Conservation (phyloP, 2,329 filamentous ascomycete species). For the Tolypocladium endophyticum region DNA sequence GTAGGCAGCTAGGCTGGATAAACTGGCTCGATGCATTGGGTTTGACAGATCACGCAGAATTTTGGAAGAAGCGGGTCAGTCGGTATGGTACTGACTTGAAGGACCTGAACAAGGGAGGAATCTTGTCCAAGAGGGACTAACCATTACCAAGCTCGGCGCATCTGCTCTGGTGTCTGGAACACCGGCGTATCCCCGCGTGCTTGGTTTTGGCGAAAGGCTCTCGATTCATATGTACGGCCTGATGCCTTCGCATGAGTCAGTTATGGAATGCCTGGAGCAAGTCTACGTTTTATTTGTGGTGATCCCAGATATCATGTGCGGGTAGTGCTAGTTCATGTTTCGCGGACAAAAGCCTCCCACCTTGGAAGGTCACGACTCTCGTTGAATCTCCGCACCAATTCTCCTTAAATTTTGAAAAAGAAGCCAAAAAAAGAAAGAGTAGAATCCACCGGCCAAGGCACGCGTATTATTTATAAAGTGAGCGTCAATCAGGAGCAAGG, state of each 20-base stretch:
- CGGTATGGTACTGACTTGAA: slow-evolving; percentile 7
- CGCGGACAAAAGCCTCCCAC: no score
- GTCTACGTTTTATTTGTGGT: no score
- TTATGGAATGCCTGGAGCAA: no score
- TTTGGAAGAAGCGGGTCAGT: slow-evolving; percentile 7
- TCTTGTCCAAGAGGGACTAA: slow-evolving; percentile 4
- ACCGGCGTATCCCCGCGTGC: neutral
- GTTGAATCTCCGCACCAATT: no score
- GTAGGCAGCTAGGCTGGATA: slow-evolving; percentile 8
- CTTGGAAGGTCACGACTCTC: no score
- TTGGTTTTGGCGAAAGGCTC: neutral
- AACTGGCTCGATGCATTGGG: slow-evolving; percentile 9
- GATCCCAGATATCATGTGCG: no score
- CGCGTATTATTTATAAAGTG: neutral
- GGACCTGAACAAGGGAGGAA: slow-evolving; percentile 11
- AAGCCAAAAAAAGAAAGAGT: neutral
- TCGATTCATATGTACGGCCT: no score
- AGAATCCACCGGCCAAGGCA: no score
- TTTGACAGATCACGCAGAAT: slow-evolving; percentile 3
- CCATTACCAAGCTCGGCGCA: no score
- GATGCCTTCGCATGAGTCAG: neutral
- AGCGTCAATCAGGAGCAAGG: neutral
- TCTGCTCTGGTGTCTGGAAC: neutral
- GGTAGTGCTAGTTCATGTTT: no score
- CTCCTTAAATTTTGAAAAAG: no score